Base-by-base conservation (phyloP, 352 stramenopile genomes). In the Phytopythium kandeliae region DNA sequence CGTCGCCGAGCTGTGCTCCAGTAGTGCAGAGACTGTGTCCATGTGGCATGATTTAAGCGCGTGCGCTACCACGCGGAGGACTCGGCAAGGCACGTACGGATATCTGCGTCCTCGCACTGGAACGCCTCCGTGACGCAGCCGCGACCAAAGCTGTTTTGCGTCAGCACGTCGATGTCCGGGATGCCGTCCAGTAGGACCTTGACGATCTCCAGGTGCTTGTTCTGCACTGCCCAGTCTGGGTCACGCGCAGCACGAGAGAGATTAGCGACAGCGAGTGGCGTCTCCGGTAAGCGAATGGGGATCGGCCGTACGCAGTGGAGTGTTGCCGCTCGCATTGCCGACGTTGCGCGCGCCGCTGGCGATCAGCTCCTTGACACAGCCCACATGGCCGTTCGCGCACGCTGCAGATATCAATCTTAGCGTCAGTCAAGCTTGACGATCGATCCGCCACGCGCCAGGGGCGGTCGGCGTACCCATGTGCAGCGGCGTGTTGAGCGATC, bases 181-280 rank as follows among this genome's bases (percentile, higher is more conserved):
- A 92, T 70, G 9, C 67, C 63, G 6, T 84, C 65, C 17, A 95
- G 63, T 28, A 95, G 48, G 16, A 85, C 26, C 64, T 90, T 92
- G 24, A 93, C 78, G 8, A 88, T 71, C 45, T 71, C 69, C n/a
- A 89, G 57, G 58, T 93, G 85, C 21, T 82, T 86, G 62, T 95
- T 95, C 60, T 93, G 85, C 47, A 95, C 80, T 1, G 85, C 80
- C 85, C 85, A 95, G 51, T 95, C 84, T 89, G 52, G 38, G 55
- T 11, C 5, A 33, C 28, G 28, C 28, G 10, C 28, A 33, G 28
- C 28, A 33, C 28, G 28, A 5, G 28, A 11, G 28, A 11, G 28
- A 33, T 5, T 10, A 10, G 28, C 28, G 5, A 10, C 28, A 55
- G 17, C 10, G 11, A 45, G 3, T 11, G 31, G n/a, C n/a, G n/a